Conservation (phyloP, 2,329 filamentous ascomycete species). For the Fusarium dimerum region DNA sequence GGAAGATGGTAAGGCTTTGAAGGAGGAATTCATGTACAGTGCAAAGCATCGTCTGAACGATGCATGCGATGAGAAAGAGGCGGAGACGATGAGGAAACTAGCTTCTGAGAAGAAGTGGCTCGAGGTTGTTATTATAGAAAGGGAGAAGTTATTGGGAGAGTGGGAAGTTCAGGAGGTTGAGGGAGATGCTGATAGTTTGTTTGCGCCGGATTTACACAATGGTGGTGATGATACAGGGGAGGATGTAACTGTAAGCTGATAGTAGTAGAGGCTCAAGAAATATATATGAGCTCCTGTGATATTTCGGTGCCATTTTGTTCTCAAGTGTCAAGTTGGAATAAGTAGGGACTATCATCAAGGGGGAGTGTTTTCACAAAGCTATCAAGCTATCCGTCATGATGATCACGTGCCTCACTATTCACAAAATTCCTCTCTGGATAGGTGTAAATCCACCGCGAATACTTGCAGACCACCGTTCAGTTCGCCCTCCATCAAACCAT, state of each 20-base stretch:
- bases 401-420: constrained; percentile 19
- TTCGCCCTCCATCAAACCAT: background rate
- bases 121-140: constrained; percentile 45
- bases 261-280: background rate
- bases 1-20: constrained; percentile 41
- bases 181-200: constrained; percentile 38
- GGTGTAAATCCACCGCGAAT: background rate
- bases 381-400: background rate
- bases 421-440: constrained; percentile 21
- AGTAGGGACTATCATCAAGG: background rate
- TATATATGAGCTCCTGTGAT: background rate
- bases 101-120: constrained; percentile 51
- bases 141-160: constrained; percentile 43
- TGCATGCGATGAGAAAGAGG: constrained; percentile 30
- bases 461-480: background rate
- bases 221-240: constrained; percentile 3
- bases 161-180: constrained; percentile 47
- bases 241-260: too few relatives aligned
- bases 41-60: constrained; percentile 34
- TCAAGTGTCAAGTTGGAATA: background rate
- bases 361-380: background rate
- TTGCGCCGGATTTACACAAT: constrained; percentile 22
- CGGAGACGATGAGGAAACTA: constrained; percentile 35
- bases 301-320: background rate
- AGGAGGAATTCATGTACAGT: constrained; percentile 46